Percentiles rank a stretch among this genome's conserved stretches.
Evolutionary conservation across 345 rosid species (phyloP).

Genomic region (Microcos paniculata): DNA sequence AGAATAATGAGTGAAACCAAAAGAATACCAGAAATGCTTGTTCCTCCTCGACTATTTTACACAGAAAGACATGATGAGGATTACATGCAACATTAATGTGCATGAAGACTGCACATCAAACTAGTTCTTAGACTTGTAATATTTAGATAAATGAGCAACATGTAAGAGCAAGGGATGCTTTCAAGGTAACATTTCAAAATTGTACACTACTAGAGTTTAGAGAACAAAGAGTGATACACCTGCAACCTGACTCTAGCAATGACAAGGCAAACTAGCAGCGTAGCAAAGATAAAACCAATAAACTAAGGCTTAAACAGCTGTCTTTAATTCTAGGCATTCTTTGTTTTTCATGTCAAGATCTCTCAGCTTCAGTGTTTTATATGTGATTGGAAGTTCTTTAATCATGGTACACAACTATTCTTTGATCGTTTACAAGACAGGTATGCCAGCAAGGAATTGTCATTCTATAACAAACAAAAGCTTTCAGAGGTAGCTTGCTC

Average conservation of each 20-base stretch:
- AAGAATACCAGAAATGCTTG: neutral
- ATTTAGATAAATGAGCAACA: constrained; percentile 6
- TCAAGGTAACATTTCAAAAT: neutral
- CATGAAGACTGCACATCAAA: neutral
- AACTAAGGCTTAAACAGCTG: neutral
- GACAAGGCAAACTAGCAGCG: neutral
- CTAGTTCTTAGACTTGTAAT: neutral
- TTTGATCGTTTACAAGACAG: neutral
- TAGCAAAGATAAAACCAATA: neutral
- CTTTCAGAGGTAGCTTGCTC: neutral
- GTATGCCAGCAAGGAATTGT: neutral
- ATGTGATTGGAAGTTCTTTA: neutral
- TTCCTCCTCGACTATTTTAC: neutral
- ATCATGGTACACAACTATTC: neutral
- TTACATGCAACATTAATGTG: neutral
- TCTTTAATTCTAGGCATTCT: neutral
- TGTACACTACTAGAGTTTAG: neutral
- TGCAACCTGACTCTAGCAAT: neutral
- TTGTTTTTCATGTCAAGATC: neutral
- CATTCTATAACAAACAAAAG: neutral
- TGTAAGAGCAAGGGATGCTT: neutral
- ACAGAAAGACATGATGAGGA: neutral
- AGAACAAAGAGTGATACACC: neutral
- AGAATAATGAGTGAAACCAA: neutral
- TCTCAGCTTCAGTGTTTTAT: neutral